Conservation (phyloP, 495 filamentous ascomycete genomes). For the Tricharina praecox region DNA sequence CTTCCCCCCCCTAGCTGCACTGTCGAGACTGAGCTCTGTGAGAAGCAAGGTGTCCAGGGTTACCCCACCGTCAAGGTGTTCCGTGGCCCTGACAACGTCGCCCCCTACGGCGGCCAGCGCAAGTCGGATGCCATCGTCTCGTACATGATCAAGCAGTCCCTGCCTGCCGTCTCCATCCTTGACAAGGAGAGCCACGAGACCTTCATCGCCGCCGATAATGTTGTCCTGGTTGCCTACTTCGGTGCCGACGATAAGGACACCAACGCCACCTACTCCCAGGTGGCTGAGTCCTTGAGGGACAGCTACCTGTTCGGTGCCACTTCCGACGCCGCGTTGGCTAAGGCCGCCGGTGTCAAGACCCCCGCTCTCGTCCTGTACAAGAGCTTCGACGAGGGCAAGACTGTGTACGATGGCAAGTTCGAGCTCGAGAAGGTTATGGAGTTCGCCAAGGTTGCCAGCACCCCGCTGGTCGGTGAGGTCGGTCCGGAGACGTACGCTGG, state of each 20-base stretch:
- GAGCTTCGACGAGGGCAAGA: conserved; percentile 92
- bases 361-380: conserved; percentile 93
- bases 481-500: conserved; percentile 92
- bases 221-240: conserved; percentile 82
- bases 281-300: conserved; percentile 75
- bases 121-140: conserved; percentile 88
- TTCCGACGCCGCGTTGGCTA: conserved; percentile 64
- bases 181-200: conserved; percentile 69
- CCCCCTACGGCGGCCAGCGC: conserved; percentile 72
- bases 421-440: conserved; percentile 55
- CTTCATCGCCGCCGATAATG: conserved; percentile 96
- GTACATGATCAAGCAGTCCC: conserved; percentile 97
- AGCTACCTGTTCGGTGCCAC: conserved; percentile 81
- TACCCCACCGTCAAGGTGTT: conserved; percentile 99
- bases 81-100: conserved; percentile 71
- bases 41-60: conserved; percentile 76
- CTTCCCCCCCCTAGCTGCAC: conserved; percentile 60
- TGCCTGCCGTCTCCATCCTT: conserved; percentile 76
- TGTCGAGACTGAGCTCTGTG: conserved; percentile 79
- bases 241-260: conserved; percentile 68
- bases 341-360: conserved; percentile 71
- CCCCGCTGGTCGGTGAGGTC: conserved; percentile 86
- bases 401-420: conserved; percentile 62
- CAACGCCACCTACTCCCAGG: conserved; percentile 58
- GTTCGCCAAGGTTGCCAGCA: conserved; percentile 72